Base-by-base conservation (phyloP, 2,329 filamentous ascomycete species). In the Teratosphaeria nubilosa region DNA sequence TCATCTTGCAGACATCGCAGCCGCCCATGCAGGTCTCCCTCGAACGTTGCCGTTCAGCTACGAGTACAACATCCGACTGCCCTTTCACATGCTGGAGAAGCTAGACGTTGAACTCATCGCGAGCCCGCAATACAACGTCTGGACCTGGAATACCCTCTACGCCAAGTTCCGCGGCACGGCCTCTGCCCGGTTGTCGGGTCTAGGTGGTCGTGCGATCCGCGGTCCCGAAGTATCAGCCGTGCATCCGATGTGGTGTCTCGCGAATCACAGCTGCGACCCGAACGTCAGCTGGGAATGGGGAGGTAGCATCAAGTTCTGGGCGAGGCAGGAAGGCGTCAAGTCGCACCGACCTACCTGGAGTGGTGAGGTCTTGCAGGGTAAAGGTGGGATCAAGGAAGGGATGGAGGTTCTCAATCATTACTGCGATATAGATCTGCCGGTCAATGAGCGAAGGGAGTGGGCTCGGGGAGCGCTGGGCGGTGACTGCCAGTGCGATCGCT, bases 281-380 rank as follows among this genome's bases (percentile, higher is more conserved):
- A 96, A 96, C 72, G 91, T 97, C 45, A 83, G 83, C 3, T 99
- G 94, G 94, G 89, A 95, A 68, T 96, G 91, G 90, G 85, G 87
- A 30, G 88, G 88, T 0, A 81, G 81, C 56, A 91, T 94, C 81
- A 81, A 83, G 37, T 82, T 94, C 60, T 83, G 78, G 77, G 82
- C 83, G 1, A 77, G 85, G 53, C 77, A 84, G 61, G 75, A 80
- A 62, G 76, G 83, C 41, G 77, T 87, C 4, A 74, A 81, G 5
- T 48, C 41, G 20, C 41, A 48, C n/a, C 41, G 41, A n/a, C 41
- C 41, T 22, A 22, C n/a, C 5, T 81, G 80, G 69, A 65, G 70
- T 37, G 73, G 70, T 9, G 66, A 67, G 68, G 59, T 32, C 51
- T 65, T 59, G 3, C 60, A 61, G 65, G 67, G 64, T 51, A 58